Base-by-base conservation (phyloP, 2,329 filamentous ascomycete species). In the Escovopsis sp. region DNA sequence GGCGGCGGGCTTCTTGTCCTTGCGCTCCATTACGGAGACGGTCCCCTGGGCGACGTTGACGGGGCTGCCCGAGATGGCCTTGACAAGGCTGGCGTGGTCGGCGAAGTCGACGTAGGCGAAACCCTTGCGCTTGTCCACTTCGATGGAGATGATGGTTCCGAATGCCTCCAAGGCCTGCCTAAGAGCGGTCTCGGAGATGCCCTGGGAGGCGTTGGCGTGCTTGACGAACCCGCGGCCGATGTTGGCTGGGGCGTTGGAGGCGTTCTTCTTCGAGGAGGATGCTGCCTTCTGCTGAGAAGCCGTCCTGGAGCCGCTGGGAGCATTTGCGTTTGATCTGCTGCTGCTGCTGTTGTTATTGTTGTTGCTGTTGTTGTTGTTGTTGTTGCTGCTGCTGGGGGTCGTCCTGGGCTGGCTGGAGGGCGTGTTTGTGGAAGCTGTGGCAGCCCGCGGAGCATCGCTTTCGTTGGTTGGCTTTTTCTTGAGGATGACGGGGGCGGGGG, bases 61-160 rank as follows among this genome's bases (percentile, higher is more conserved):
- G 0, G 84, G 85, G 54, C 86, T 93, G 11, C 83, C 84, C 13
- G 77, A 72, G 54, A 94, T 78, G 5, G 89, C 89, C 53, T 84
- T 86, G 51, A 75, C 74, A 24, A 96, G 68, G 9, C 74, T 71
- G 8, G 79, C 76, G 1, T 80, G 71, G 16, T 86, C 79, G 9
- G 74, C 72, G 63, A 95, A 96, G 48, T 94, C 84, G 33, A 94
- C 81, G 57, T 95, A 94, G 2, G 87, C 89, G 53, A 94, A 94
- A 0, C 87, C 87, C 59, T 95, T 95, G 53, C 88, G 83, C 59
- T 87, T 88, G 57, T 96, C 89, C 41, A 96, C 89, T 52, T 95
- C 89, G 14, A 94, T 84, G 49, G 77, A 81, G 1, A 75, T 75
- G 37, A 95, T 74, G 1, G 73, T 60, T 2, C 89, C 89, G 51